Evolutionary conservation across 306 rosid species (phyloP).

Genomic region (Cucurbita pepo): DNA sequence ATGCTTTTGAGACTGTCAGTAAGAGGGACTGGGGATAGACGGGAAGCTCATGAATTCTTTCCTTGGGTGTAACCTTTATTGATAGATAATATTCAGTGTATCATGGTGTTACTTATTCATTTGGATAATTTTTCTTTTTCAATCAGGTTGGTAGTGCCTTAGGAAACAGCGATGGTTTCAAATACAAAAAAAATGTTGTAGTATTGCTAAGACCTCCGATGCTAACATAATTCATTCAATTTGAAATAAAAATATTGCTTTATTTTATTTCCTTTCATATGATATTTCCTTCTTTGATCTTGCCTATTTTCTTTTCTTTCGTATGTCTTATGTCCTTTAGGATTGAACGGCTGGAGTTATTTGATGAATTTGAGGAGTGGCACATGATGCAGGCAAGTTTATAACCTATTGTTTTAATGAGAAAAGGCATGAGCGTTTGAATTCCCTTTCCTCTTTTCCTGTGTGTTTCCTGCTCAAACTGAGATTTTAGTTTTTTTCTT

Average conservation of each 20-base stretch:
- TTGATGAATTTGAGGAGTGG: constrained; percentile 98
- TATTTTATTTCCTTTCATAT: background rate
- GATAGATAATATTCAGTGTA: background rate
- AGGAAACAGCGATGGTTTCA: background rate
- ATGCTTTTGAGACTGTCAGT: background rate
- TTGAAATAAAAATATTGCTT: background rate
- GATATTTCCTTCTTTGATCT: background rate
- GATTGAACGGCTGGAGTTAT: constrained; percentile 89
- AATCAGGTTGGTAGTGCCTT: background rate
- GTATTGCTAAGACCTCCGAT: background rate
- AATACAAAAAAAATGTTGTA: background rate
- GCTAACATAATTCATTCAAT: background rate
- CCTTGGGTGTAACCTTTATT: background rate
- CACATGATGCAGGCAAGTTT: constrained; percentile 90
- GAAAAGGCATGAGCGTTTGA: constrained; percentile 5
- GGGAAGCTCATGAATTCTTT: background rate
- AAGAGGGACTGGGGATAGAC: background rate
- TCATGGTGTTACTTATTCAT: background rate
- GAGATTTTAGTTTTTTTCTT: background rate
- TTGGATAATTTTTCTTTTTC: background rate
- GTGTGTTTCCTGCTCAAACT: background rate
- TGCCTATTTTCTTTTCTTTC: background rate
- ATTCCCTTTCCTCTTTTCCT: background rate
- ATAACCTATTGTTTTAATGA: constrained; percentile 5
- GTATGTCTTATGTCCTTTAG: constrained; percentile 20